phyloP scores from a whole-genome alignment of 768 basidiomycete genomes.

The Boletus rubroflammeus region DNA sequence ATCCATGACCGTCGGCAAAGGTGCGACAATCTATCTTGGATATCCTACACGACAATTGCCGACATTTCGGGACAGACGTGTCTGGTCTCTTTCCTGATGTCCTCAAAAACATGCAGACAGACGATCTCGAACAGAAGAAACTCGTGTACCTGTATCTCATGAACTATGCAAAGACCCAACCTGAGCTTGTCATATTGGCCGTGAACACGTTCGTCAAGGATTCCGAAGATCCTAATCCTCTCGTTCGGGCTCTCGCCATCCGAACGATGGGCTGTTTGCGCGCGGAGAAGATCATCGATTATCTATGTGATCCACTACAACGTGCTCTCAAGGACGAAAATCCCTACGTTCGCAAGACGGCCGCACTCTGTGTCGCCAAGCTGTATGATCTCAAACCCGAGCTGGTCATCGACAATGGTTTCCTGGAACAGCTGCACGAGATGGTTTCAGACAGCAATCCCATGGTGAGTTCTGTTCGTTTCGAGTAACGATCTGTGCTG shows the following conservation, averaged over 20 bases:
- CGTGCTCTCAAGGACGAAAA: slow-evolving; percentile 93
- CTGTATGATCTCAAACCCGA: slow-evolving; percentile 96
- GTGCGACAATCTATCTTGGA: slow-evolving; percentile 37
- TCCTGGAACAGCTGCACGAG: slow-evolving; percentile 82
- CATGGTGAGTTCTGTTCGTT: slow-evolving; percentile 59
- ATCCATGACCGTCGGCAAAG: slow-evolving; percentile 99
- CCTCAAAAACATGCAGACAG: slow-evolving; percentile 99
- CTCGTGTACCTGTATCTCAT: slow-evolving; percentile 99
- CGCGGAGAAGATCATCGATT: slow-evolving; percentile 99
- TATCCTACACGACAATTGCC: slow-evolving; percentile 5
- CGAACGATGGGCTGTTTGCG: slow-evolving; percentile 97
- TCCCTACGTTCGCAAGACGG: slow-evolving; percentile 98
- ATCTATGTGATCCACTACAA: slow-evolving; percentile 92
- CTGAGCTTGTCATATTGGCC: slow-evolving; percentile 96
- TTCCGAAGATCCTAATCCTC: slow-evolving; percentile 93
- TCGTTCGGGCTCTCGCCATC: slow-evolving; percentile 93
- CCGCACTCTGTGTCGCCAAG: slow-evolving; percentile 95
- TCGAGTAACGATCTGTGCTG: neutral
- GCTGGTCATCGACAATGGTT: slow-evolving; percentile 91
- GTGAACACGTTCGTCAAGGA: slow-evolving; percentile 99
- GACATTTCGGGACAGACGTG: slow-evolving; percentile 51
- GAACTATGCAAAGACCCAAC: slow-evolving; percentile 99
- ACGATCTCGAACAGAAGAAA: slow-evolving; percentile 99
- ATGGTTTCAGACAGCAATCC: slow-evolving; percentile 96
- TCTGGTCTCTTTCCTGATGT: slow-evolving; percentile 97